Evolutionary conservation across 768 basidiomycete species (phyloP).

Genomic region (Lentinus brumalis): DNA sequence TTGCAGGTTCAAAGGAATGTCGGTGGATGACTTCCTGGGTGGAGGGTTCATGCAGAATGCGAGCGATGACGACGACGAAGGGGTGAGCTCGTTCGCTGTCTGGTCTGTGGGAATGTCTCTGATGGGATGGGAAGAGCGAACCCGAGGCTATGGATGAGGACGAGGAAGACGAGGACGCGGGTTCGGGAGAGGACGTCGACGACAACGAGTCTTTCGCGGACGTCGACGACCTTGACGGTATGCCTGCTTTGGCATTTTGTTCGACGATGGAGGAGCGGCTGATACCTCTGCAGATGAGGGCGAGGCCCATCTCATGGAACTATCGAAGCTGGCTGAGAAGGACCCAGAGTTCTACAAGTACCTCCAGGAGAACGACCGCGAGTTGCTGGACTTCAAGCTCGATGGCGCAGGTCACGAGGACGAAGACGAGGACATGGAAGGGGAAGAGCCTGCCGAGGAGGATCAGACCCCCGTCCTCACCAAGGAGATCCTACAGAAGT

Average conservation of each 20-base stretch:
- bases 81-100: constrained; percentile 16
- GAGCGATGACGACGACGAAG: constrained; percentile 45
- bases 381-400: constrained; percentile 80
- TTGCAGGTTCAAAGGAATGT: constrained; percentile 53
- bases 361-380: constrained; percentile 91
- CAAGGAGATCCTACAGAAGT: constrained; percentile 66
- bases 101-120: neutral
- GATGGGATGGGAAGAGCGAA: constrained; percentile 13
- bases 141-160: constrained; percentile 29
- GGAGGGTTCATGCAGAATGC: constrained; percentile 72
- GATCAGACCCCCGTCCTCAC: constrained; percentile 59
- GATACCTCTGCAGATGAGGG: constrained; percentile 58
- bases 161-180: constrained; percentile 17
- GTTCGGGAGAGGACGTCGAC: constrained; percentile 44
- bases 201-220: constrained; percentile 74
- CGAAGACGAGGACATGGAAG: constrained; percentile 44
- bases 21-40: constrained; percentile 76
- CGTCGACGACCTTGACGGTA: constrained; percentile 77
- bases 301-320: constrained; percentile 71
- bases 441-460: constrained; percentile 49
- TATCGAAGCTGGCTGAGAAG: constrained; percentile 88
- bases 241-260: neutral
- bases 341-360: constrained; percentile 99
- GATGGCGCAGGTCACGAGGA: constrained; percentile 41
- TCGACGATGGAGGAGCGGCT: neutral